Percentiles rank a stretch among this genome's conserved stretches.
These are phyloP conservation scores for Panicum miliaceum DNA, from an alignment of 176 grass and related monocot genomes.

Conservation along the genomic window DNA sequence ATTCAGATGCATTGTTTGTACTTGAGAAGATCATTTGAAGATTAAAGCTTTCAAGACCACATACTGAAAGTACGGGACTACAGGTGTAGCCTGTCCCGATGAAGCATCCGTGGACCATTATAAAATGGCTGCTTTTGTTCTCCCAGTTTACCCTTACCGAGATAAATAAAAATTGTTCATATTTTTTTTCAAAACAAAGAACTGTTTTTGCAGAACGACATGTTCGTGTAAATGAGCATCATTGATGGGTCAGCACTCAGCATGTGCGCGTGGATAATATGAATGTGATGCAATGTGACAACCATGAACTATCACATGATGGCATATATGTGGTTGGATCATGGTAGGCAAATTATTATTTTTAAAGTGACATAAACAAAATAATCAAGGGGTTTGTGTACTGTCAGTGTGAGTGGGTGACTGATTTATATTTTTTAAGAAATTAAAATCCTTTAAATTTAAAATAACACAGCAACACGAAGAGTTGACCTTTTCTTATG, in stretches of 20 bases:
- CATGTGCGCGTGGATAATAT: conserved; percentile 32
- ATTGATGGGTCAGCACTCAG: not conserved
- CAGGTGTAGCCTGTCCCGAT: conserved; percentile 25
- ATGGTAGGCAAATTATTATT: not conserved
- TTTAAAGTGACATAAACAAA: not conserved
- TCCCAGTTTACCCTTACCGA: not conserved
- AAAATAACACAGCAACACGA: not conserved
- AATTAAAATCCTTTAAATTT: not conserved
- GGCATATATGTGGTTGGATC: not conserved
- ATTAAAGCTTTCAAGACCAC: conserved; percentile 8
- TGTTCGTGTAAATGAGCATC: not conserved
- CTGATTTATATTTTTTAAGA: not conserved
- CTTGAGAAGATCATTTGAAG: conserved; percentile 23
- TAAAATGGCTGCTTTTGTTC: not conserved
- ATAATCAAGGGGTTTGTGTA: not conserved
- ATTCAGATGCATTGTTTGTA: conserved; percentile 17
- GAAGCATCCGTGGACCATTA: not conserved
- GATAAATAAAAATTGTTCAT: not conserved
- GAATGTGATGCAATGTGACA: conserved; percentile 18
- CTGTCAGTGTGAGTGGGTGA: not conserved
- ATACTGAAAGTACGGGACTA: conserved; percentile 17
- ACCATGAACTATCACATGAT: conserved; percentile 43
- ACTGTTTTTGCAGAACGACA: not conserved
- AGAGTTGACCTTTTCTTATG: not conserved
- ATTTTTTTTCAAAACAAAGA: not conserved